Percentiles rank a stretch among this genome's conserved stretches.
These are phyloP conservation scores for Puya raimondii DNA, from an alignment of 176 grass and related monocot genomes.

Conservation along the genomic window DNA sequence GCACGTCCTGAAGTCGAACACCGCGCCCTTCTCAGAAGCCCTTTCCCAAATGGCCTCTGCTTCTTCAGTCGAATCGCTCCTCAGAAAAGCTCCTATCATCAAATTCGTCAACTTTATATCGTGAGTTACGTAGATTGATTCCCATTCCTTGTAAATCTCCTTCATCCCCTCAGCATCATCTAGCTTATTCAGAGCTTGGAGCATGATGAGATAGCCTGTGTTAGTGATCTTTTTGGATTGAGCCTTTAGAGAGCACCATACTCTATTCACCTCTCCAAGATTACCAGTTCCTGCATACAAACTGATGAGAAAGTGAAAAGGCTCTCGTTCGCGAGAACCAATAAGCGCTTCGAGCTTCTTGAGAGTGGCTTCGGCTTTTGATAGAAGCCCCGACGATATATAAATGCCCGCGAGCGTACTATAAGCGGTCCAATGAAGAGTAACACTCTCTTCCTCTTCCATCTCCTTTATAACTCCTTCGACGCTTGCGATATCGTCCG, in stretches of 20 bases:
- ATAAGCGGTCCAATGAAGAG: constrained; percentile 44
- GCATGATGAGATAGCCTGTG: constrained; percentile 52
- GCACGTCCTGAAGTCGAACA: constrained; percentile 39
- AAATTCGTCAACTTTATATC: constrained; percentile 49
- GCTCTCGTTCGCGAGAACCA: constrained; percentile 21
- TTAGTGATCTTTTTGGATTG: constrained; percentile 44
- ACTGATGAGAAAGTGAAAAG: constrained; percentile 50
- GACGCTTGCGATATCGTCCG: constrained; percentile 41
- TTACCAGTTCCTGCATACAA: constrained; percentile 52
- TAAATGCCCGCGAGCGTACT: constrained; percentile 68
- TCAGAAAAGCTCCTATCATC: constrained; percentile 47
- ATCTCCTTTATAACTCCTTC: constrained; percentile 64
- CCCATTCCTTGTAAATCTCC: constrained; percentile 62
- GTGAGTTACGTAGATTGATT: constrained; percentile 36
- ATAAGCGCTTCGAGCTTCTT: constrained; percentile 61
- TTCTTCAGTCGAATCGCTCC: constrained; percentile 38
- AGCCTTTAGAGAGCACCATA: constrained; percentile 46
- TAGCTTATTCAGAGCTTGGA: constrained; percentile 59
- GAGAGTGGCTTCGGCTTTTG: constrained; percentile 55
- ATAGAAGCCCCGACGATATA: constrained; percentile 32
- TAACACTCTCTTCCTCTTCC: constrained; percentile 19
- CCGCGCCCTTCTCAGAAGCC: constrained; percentile 40
- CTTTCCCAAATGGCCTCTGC: constrained; percentile 39
- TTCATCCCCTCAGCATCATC: constrained; percentile 40
- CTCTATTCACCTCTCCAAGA: constrained; percentile 42